Evolutionary conservation across 2,329 filamentous ascomycete species (phyloP), one percentile per base, ranked within the genome.

Genomic region (Leptoxyphium fumago): DNA sequence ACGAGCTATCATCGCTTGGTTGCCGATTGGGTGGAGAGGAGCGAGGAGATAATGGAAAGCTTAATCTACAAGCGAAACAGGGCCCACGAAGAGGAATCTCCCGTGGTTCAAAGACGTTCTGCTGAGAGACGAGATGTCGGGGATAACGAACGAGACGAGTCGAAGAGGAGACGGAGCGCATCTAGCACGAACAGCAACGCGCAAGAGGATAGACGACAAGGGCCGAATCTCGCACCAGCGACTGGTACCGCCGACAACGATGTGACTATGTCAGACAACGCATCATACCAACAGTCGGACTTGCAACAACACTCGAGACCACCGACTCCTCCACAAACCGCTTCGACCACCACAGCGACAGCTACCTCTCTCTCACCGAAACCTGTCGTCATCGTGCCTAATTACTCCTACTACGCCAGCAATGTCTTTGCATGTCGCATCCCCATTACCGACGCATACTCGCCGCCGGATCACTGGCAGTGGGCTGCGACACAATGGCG

Each of bases 401-500:
- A 83, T 17, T 95, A 86, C 63, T 85, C 86, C 48, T 75, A 95
- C 36, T 82, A 80, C 10, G 74, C 82, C 0, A 81, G 84, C 1
- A 84, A 95, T 59, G 69, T 72, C 40, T 89, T 82, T 59, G 83
- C 87, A 1, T 77, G 75, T 44, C 69, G 72, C 11, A 78, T 88
- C 38, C 81, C 83, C 1, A 86, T 93, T 51, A 68, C 72, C 14
- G 87, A 94, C 57, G 71, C 73, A 6, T 94, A 93, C 61, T 75
- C 78, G 13, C 79, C 84, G 0, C 73, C 83, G n/a, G 87, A 94
- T 55, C 89, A 96, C 65, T 96, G 89, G 87, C 84, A 93, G 62
- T 96, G 89, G 89, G 86, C 91, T 70, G 89, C 89, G 30, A 89
- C 84, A 38, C 74, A 95, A 17, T 96, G 89, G 89, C 79, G 88